Percentiles rank a stretch among this genome's conserved stretches.
These are phyloP conservation scores for Penicillium paradoxum DNA, from an alignment of 495 filamentous ascomycete genomes.

Conservation along the genomic window DNA sequence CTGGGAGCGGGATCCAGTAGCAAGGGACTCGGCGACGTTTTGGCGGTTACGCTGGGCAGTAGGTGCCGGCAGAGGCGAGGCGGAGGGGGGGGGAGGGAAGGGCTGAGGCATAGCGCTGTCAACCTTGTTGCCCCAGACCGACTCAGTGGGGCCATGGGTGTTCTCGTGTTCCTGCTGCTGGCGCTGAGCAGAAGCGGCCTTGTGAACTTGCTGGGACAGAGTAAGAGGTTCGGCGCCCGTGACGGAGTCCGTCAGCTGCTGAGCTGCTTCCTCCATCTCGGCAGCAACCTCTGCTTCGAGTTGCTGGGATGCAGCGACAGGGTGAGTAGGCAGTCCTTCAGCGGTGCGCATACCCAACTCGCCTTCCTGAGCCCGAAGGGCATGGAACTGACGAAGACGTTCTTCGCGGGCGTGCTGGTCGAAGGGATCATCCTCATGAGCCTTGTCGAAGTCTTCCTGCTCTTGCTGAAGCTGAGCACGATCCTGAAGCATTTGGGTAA, in stretches of 20 bases:
- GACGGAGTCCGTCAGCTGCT: constrained; percentile 18
- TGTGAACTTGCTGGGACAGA: constrained; percentile 83
- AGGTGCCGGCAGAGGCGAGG: constrained; percentile 78
- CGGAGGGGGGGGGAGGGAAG: constrained; percentile 68
- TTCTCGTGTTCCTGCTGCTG: constrained; percentile 49
- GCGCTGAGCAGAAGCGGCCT: constrained; percentile 63
- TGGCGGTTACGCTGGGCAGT: constrained; percentile 79
- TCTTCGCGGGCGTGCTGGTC: constrained; percentile 53
- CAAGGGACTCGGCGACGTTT: constrained; percentile 76
- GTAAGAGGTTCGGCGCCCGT: constrained; percentile 48
- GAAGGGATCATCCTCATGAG: constrained; percentile 39
- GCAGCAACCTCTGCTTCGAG: constrained; percentile 22
- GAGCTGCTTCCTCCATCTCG: constrained; percentile 16
- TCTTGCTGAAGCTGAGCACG: constrained; percentile 58
- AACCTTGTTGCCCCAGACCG: constrained; percentile 52
- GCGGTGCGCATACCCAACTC: constrained; percentile 39
- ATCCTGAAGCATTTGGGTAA: constrained; percentile 55
- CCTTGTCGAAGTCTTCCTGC: constrained; percentile 56
- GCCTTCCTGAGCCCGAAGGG: constrained; percentile 51
- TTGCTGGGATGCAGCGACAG: constrained; percentile 25
- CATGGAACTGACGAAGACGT: constrained; percentile 60
- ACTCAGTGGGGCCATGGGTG: constrained; percentile 45
- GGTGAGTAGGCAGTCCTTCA: constrained; percentile 42
- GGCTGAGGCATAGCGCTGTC: constrained; percentile 66
- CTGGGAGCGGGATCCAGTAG: constrained; percentile 63